Evolutionary conservation across 805 yeast species (phyloP).

Genomic region (Metschnikowia arizonensis): DNA sequence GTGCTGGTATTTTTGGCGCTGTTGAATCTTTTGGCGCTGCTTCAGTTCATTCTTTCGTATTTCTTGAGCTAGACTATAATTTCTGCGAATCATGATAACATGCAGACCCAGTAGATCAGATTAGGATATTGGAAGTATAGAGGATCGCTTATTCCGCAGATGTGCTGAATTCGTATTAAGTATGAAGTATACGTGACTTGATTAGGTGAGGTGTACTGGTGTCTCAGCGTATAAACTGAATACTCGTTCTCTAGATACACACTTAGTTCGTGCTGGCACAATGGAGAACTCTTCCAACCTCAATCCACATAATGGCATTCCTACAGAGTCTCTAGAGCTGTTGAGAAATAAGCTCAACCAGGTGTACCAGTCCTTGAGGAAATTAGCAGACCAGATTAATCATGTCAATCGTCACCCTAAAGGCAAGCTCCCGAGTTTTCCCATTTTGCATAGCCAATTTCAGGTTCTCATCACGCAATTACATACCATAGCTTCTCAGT

Average conservation of each 20-base stretch:
- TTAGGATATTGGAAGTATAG: not conserved
- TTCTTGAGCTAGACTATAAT: conserved; percentile 37
- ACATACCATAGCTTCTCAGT: conserved; percentile 65
- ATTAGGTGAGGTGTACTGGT: conserved; percentile 1
- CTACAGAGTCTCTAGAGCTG: conserved; percentile 38
- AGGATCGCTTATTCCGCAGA: not conserved
- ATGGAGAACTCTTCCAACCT: conserved; percentile 28
- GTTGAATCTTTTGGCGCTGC: conserved; percentile 33
- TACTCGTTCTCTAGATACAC: not conserved
- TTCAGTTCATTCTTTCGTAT: conserved; percentile 34
- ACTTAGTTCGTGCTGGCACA: conserved; percentile 1
- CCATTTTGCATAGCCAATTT: conserved; percentile 77
- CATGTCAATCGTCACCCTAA: conserved; percentile 34
- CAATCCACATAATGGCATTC: conserved; percentile 25
- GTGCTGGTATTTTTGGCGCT: conserved; percentile 33
- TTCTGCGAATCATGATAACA: conserved; percentile 22
- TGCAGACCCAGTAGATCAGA: not conserved
- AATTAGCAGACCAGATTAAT: conserved; percentile 35
- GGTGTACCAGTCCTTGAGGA: conserved; percentile 38
- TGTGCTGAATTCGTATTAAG: not conserved
- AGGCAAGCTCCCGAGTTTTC: conserved; percentile 44
- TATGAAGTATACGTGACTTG: not conserved
- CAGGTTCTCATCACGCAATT: conserved; percentile 80
- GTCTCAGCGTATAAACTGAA: not conserved
- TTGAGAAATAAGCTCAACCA: conserved; percentile 40